Conservation (phyloP, 2,329 filamentous ascomycete genomes). For the Talaromyces albobiverticillius region DNA sequence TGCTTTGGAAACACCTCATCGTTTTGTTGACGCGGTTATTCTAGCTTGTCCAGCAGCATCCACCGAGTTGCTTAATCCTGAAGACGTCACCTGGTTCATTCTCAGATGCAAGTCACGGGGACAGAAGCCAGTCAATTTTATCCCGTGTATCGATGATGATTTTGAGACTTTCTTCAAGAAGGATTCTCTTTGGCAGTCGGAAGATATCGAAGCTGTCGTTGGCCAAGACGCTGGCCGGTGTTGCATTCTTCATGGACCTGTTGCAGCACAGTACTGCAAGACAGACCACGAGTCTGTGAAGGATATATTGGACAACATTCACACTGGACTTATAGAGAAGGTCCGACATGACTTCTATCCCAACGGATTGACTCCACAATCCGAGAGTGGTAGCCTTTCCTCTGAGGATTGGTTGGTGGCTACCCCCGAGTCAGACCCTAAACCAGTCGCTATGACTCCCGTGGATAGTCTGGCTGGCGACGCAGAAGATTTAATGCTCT, state of each 20-base stretch:
- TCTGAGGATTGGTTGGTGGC: neutral
- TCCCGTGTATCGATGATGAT: constrained; percentile 87
- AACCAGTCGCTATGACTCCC: neutral
- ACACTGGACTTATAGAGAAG: constrained; percentile 47
- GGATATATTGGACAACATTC: constrained; percentile 87
- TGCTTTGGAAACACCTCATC: neutral
- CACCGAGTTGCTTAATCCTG: neutral
- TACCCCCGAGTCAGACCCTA: neutral
- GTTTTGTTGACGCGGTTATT: neutral
- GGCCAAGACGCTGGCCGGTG: constrained; percentile 93
- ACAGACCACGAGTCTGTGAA: constrained; percentile 89
- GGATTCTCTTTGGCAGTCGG: constrained; percentile 98
- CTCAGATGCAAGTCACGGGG: constrained; percentile 84
- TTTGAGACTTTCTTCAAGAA: constrained; percentile 99
- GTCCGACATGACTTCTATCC: neutral
- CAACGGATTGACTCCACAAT: neutral
- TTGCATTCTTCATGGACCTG: constrained; percentile 95
- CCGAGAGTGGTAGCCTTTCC: neutral
- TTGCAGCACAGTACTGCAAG: constrained; percentile 85
- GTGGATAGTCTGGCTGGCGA: neutral
- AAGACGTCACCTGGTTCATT: constrained; percentile 64
- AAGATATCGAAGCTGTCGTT: constrained; percentile 92
- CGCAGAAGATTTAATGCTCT: neutral
- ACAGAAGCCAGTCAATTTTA: constrained; percentile 96
- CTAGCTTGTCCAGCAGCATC: neutral